phyloP scores from a whole-genome alignment of 768 basidiomycete genomes.

The Podaxis rugospora region DNA sequence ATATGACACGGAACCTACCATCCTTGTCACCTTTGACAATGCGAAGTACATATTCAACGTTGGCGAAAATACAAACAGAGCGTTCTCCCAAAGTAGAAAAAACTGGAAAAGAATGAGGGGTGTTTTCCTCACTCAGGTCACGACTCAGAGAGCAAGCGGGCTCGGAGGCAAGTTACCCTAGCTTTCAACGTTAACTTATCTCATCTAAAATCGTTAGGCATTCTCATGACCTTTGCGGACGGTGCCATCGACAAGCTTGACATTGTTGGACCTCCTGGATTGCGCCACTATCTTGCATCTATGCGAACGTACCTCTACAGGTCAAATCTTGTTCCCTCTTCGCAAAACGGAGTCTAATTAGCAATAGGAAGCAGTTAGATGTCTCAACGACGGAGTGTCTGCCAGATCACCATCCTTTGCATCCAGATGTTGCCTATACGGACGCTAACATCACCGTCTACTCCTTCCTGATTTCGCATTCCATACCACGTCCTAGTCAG shows the following conservation, averaged over 20 bases:
- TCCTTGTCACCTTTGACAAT: constrained; percentile 71
- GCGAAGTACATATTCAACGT: constrained; percentile 87
- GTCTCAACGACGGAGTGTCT: constrained; percentile 38
- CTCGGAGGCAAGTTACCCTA: constrained; percentile 55
- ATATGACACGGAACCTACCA: constrained; percentile 77
- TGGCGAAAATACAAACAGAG: constrained; percentile 75
- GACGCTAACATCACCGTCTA: constrained; percentile 67
- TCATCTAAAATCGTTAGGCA: constrained; percentile 36
- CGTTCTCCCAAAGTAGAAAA: constrained; percentile 63
- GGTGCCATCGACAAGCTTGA: constrained; percentile 50
- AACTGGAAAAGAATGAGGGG: constrained; percentile 65
- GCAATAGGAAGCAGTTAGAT: constrained; percentile 44
- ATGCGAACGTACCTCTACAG: constrained; percentile 66
- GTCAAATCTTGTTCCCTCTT: constrained; percentile 30
- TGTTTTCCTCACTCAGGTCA: constrained; percentile 68
- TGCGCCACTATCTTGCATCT: constrained; percentile 66
- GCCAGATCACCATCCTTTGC: constrained; percentile 3
- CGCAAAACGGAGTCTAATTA: constrained; percentile 5
- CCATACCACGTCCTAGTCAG: not conserved
- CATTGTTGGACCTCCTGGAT: constrained; percentile 69
- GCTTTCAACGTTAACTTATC: not conserved
- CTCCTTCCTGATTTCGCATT: constrained; percentile 42
- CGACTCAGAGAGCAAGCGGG: constrained; percentile 62
- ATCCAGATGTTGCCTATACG: constrained; percentile 28
- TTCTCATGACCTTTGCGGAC: constrained; percentile 81